Base-by-base conservation (phyloP, 805 yeast species). In the Yarrowia phangngaensis region DNA sequence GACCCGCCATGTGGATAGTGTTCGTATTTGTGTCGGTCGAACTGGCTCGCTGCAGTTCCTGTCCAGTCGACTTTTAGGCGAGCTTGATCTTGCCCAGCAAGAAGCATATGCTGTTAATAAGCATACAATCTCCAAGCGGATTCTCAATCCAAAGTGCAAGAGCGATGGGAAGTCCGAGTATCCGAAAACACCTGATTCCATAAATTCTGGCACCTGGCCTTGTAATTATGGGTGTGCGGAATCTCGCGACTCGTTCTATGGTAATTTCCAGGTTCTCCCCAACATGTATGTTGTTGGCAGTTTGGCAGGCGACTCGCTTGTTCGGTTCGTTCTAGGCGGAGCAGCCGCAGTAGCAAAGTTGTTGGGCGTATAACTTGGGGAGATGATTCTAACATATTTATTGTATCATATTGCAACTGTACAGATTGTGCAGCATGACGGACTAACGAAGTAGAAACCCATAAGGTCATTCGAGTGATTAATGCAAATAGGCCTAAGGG, bases 331-430 rank as follows among this genome's bases (percentile, higher is more conserved):
- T 22, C 51, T 58, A 16, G 66, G 66, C 2, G 54, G 59, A 4
- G 55, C 62, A 32, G 54, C 57, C 4, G 45, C 50, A 11, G 64
- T 59, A 8, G 65, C 72, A 20, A 51, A 52, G 14, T 51, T 75
- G n/a, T 12, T 41, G 27, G 35, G 34, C 4, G 34, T 28, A 2
- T 28, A 20, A 17, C 4, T 6, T 7, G 7, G 9, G 23, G 45
- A n/a, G n/a, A n/a, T n/a, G n/a, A n/a, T n/a, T n/a, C n/a, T n/a
- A n/a, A n/a, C n/a, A n/a, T n/a, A n/a, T n/a, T n/a, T n/a, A n/a
- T n/a, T n/a, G n/a, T n/a, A n/a, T n/a, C n/a, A n/a, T n/a, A n/a
- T n/a, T n/a, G n/a, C n/a, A n/a, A n/a, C n/a, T n/a, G n/a, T n/a
- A n/a, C n/a, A n/a, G n/a, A n/a, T n/a, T n/a, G n/a, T n/a, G n/a